These are phyloP conservation scores for Aspergillus sojae DNA, from an alignment of 2,329 filamentous ascomycete species.

Conservation along the genomic window DNA sequence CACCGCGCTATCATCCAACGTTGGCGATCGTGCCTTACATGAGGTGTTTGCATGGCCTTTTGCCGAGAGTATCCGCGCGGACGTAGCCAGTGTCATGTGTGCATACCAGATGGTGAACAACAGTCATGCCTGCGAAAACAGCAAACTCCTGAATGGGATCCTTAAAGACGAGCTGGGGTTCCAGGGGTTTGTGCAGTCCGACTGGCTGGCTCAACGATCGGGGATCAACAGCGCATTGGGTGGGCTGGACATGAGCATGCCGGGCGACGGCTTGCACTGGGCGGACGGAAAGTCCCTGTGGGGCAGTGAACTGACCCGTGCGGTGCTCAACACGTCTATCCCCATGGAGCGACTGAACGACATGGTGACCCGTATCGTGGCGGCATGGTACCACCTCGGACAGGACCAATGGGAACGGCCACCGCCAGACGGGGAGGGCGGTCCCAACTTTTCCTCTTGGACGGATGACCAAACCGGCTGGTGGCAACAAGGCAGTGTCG, in stretches of 20 bases:
- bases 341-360: slow-evolving; percentile 60
- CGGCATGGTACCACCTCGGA: slow-evolving; percentile 52
- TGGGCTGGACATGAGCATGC: slow-evolving; percentile 87
- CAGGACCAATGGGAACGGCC: slow-evolving; percentile 41
- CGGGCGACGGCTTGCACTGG: slow-evolving; percentile 51
- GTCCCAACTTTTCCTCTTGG: slow-evolving; percentile 51
- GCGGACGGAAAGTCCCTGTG: slow-evolving; percentile 29
- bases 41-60: slow-evolving; percentile 81
- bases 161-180: slow-evolving; percentile 81
- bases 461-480: slow-evolving; percentile 35
- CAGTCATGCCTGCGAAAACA: slow-evolving; percentile 79
- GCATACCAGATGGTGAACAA: slow-evolving; percentile 70
- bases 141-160: slow-evolving; percentile 71
- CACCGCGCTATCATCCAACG: slow-evolving; percentile 48
- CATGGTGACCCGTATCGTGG: slow-evolving; percentile 59
- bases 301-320: slow-evolving; percentile 50
- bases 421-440: slow-evolving; percentile 36
- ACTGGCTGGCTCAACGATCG: slow-evolving; percentile 76
- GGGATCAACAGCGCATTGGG: slow-evolving; percentile 68
- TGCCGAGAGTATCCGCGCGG: slow-evolving; percentile 69
- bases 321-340: slow-evolving; percentile 64
- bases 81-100: slow-evolving; percentile 59
- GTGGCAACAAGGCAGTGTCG: neutral
- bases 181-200: slow-evolving; percentile 78
- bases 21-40: slow-evolving; percentile 74